A percentile compares a stretch with the other conserved stretches of the same genome.
Evolutionary conservation across 768 basidiomycete genomes (phyloP).

Genomic region (Lentinus tigrinus): DNA sequence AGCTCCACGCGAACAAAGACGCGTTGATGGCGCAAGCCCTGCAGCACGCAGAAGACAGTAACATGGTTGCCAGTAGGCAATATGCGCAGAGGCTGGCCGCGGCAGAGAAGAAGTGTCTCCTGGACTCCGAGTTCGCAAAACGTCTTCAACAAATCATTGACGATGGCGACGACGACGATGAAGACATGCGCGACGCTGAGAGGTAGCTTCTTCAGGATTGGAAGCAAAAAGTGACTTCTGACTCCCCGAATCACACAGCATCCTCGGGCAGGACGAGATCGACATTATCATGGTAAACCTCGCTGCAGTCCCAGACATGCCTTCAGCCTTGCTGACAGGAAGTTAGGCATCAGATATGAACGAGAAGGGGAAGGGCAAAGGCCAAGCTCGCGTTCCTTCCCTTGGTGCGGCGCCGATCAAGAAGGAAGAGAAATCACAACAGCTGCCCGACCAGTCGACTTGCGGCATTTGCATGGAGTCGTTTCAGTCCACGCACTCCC

Average conservation of each 20-base stretch:
- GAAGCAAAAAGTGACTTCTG: not conserved
- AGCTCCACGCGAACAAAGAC: constrained; percentile 31
- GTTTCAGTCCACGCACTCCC: constrained; percentile 34
- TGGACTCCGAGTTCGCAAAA: constrained; percentile 38
- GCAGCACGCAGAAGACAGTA: constrained; percentile 29
- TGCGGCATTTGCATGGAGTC: constrained; percentile 42
- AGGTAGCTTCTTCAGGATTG: constrained; percentile 16
- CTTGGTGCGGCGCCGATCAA: not conserved
- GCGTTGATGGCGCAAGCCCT: constrained; percentile 32
- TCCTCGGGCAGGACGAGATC: constrained; percentile 29
- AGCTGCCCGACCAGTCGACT: constrained; percentile 17
- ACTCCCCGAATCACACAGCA: constrained; percentile 11
- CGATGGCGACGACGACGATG: constrained; percentile 24
- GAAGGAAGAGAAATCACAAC: not conserved
- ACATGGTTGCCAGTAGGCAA: constrained; percentile 28
- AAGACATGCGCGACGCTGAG: constrained; percentile 33
- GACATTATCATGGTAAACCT: constrained; percentile 8
- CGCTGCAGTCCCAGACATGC: not conserved
- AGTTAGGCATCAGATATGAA: constrained; percentile 33
- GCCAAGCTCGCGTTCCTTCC: not conserved
- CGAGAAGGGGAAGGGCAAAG: constrained; percentile 29
- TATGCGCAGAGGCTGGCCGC: constrained; percentile 39
- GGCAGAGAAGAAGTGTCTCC: constrained; percentile 33
- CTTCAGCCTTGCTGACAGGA: constrained; percentile 6
- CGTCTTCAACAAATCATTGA: constrained; percentile 33